Evolutionary conservation across 495 filamentous ascomycete genomes (phyloP).

Genomic region (Penicillium mononematosum): DNA sequence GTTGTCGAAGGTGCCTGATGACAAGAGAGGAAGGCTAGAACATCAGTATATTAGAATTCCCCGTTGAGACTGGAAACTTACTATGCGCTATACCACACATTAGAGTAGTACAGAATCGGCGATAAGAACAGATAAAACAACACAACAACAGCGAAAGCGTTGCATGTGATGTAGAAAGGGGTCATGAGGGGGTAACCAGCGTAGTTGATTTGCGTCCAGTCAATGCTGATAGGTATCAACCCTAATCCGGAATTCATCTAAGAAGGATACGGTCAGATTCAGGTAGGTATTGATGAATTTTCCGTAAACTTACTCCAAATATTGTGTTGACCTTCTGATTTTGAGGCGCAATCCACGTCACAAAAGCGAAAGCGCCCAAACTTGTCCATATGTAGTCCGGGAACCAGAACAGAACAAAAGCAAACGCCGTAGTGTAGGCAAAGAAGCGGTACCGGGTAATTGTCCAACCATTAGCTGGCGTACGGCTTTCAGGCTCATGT

Average conservation of each 20-base stretch:
- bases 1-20: conserved; percentile 62
- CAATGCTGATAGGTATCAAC: conserved; percentile 75
- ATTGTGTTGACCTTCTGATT: conserved; percentile 61
- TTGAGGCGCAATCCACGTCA: conserved; percentile 60
- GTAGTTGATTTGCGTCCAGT: conserved; percentile 53
- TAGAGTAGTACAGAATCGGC: conserved; percentile 54
- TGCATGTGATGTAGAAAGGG: conserved; percentile 63
- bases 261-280: conserved; percentile 54
- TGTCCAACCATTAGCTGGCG: conserved; percentile 51
- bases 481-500: conserved; percentile 42
- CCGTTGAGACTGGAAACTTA: conserved; percentile 47
- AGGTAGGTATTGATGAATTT: conserved; percentile 74
- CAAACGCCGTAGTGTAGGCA: conserved; percentile 41
- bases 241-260: conserved; percentile 74
- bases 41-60: not conserved
- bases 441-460: conserved; percentile 60
- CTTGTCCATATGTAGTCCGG: conserved; percentile 74
- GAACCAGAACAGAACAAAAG: conserved; percentile 66
- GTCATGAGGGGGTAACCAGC: conserved; percentile 55
- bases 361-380: conserved; percentile 60
- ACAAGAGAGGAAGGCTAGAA: conserved; percentile 53
- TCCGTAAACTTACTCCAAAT: conserved; percentile 65
- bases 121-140: conserved; percentile 54
- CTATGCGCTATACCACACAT: conserved; percentile 51
- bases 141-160: conserved; percentile 54